Evolutionary conservation across 1,284 basidiomycete genomes (phyloP).

Genomic region (Microbotryum intermedium): DNA sequence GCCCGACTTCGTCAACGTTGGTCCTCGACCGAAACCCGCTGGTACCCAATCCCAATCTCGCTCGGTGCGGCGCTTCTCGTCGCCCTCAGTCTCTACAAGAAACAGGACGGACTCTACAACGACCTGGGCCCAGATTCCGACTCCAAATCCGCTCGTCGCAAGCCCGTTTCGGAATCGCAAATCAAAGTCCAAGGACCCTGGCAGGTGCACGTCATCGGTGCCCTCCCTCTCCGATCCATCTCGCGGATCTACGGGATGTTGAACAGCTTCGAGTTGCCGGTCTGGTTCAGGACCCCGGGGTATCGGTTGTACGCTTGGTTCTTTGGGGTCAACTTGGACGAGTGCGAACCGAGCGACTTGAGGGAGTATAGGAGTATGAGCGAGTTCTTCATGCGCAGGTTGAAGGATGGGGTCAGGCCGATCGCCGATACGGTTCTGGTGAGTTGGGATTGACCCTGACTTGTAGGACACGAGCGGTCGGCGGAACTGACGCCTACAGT

Average conservation of each 20-base stretch:
- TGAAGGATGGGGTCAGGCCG: constrained; percentile 73
- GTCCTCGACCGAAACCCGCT: constrained; percentile 80
- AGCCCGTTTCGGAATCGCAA: constrained; percentile 51
- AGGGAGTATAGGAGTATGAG: constrained; percentile 70
- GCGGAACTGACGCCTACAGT: no score
- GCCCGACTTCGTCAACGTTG: constrained; percentile 59
- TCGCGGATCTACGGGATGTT: constrained; percentile 94
- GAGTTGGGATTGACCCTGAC: constrained; percentile 36
- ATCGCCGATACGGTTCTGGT: constrained; percentile 67
- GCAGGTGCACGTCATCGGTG: constrained; percentile 94
- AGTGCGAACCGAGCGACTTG: constrained; percentile 74
- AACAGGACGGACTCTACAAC: constrained; percentile 10
- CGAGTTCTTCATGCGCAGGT: constrained; percentile 87
- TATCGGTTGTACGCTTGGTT: constrained; percentile 74
- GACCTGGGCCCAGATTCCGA: constrained; percentile 20
- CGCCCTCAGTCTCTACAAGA: constrained; percentile 46
- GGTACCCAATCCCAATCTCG: constrained; percentile 90
- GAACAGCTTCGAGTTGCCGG: constrained; percentile 69
- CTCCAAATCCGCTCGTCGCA: no score
- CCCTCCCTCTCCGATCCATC: constrained; percentile 84
- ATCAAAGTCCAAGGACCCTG: constrained; percentile 80
- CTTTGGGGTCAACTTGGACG: constrained; percentile 90
- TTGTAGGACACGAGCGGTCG: background rate
- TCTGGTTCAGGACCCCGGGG: constrained; percentile 87
- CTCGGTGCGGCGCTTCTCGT: constrained; percentile 81